Evolutionary conservation across 2,329 filamentous ascomycete species (phyloP).

Genomic region (Sclerotinia nivalis): DNA sequence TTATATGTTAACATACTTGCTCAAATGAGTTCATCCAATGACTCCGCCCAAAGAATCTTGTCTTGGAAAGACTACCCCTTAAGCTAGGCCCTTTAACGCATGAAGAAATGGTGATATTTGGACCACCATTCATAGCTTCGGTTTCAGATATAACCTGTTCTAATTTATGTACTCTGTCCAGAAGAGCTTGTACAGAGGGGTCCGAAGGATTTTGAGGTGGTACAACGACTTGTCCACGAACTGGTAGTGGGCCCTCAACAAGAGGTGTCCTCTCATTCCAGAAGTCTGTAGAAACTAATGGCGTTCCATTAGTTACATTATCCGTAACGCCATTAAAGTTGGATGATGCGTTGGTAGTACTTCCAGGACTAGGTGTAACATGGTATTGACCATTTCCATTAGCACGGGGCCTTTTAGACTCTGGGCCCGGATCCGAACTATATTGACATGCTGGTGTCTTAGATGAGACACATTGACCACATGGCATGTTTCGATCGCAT

Average conservation of each 20-base stretch:
- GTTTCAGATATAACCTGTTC: constrained; percentile 10
- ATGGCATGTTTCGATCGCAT: constrained; percentile 24
- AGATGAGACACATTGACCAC: constrained; percentile 21
- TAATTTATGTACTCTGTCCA: constrained; percentile 19
- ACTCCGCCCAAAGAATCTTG: constrained; percentile 30
- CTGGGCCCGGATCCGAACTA: constrained; percentile 13
- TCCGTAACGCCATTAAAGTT: neutral
- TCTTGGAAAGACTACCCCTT: constrained; percentile 28
- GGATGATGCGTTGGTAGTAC: neutral
- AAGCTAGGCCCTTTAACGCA: constrained; percentile 15
- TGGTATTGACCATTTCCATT: constrained; percentile 13
- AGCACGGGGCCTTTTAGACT: constrained; percentile 5
- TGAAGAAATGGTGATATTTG: neutral
- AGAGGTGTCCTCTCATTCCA: neutral
- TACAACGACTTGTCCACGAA: neutral
- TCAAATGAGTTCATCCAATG: constrained; percentile 31
- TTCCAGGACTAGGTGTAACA: constrained; percentile 7
- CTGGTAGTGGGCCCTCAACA: neutral
- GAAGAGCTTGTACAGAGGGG: constrained; percentile 10
- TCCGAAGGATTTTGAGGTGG: neutral
- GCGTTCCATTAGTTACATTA: neutral
- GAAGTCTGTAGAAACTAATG: neutral
- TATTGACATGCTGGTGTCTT: constrained; percentile 20
- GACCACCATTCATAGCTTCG: neutral
- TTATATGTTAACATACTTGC: constrained; percentile 24